phyloP scores from a whole-genome alignment of 345 rosid species.

The Turnera subulata region DNA sequence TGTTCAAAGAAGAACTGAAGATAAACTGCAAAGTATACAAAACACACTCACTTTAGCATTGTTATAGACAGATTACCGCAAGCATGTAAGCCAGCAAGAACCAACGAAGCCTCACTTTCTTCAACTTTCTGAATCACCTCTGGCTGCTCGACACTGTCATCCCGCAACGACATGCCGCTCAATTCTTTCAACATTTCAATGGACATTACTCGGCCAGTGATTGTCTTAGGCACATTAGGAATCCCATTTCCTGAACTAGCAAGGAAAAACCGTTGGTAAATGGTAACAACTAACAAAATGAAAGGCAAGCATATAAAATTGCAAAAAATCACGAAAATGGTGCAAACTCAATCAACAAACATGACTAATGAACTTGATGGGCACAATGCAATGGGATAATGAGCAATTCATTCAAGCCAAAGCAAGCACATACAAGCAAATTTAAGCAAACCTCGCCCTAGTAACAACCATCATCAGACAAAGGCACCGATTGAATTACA shows the following conservation, averaged over 20 bases:
- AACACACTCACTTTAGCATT: constrained; percentile 69
- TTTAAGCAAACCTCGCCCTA: background rate
- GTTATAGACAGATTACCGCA: constrained; percentile 95
- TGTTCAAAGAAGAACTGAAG: too few relatives aligned
- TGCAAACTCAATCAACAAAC: too few relatives aligned
- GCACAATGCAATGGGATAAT: too few relatives aligned
- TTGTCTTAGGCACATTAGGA: constrained; percentile 56
- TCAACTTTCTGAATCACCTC: constrained; percentile 21
- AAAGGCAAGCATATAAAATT: background rate
- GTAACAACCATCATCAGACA: constrained; percentile 1
- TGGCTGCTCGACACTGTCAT: constrained; percentile 28
- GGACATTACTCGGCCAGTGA: constrained; percentile 68
- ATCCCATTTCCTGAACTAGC: constrained; percentile 60
- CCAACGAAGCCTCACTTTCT: constrained; percentile 39
- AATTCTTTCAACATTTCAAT: constrained; percentile 59
- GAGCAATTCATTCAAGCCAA: too few relatives aligned
- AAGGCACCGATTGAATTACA: background rate
- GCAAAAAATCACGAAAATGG: too few relatives aligned
- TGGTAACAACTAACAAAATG: too few relatives aligned
- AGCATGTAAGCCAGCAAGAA: constrained; percentile 96
- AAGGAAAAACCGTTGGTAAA: background rate
- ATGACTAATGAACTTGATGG: too few relatives aligned
- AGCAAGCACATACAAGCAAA: background rate
- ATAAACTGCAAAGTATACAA: background rate
- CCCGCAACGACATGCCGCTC: constrained; percentile 28